Evolutionary conservation across 805 yeast genomes (phyloP).

Genomic region (Lipomyces orientalis): DNA sequence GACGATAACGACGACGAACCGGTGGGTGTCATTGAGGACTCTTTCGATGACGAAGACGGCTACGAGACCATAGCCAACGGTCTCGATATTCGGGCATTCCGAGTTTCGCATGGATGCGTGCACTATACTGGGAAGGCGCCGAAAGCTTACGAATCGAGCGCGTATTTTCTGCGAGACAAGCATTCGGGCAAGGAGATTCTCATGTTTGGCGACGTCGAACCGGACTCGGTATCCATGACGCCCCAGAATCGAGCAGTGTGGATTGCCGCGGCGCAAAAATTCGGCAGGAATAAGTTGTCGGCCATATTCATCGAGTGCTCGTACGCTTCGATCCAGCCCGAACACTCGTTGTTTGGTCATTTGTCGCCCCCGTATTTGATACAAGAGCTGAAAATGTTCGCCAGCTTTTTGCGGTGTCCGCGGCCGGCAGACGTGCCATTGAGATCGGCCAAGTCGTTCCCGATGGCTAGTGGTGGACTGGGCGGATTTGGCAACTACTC

Average conservation of each 20-base stretch:
- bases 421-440: not conserved
- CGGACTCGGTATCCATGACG: conserved; percentile 57
- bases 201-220: conserved; percentile 85
- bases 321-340: conserved; percentile 52
- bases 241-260: conserved; percentile 57
- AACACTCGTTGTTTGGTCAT: conserved; percentile 74
- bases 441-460: not conserved
- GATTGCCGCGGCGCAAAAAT: conserved; percentile 57
- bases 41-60: conserved; percentile 25
- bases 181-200: conserved; percentile 51
- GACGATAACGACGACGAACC: conserved; percentile 10
- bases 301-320: conserved; percentile 83
- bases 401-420: conserved; percentile 43
- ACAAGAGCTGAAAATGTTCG: conserved; percentile 56
- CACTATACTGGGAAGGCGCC: conserved; percentile 27
- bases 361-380: conserved; percentile 70
- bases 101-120: conserved; percentile 49
- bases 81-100: conserved; percentile 34
- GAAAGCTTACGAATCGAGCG: conserved; percentile 55
- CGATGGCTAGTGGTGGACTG: not conserved
- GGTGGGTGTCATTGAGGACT: conserved; percentile 10
- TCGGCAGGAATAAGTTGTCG: conserved; percentile 51
- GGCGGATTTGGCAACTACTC: not conserved
- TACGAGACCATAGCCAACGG: conserved; percentile 26
- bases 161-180: conserved; percentile 59